Base-by-base conservation (phyloP, 176 grass and related monocot genomes). In the Oryza longistaminata region DNA sequence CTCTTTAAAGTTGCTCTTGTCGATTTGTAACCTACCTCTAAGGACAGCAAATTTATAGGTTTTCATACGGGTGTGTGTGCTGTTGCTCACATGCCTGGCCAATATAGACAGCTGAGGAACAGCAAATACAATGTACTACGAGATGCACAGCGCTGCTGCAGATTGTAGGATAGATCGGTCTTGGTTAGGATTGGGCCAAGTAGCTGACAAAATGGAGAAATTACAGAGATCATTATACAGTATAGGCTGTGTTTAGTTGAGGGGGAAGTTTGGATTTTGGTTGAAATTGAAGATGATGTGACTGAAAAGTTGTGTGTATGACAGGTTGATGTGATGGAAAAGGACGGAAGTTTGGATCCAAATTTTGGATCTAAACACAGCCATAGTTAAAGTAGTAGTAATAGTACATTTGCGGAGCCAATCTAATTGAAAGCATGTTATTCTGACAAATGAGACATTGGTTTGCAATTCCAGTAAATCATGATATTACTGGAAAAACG, bases 1-100 rank as follows among this genome's bases (percentile, higher is more conserved):
- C 49, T 52, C 8, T n/a, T 43, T 82, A 60, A 82, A 71, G 16
- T 61, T 39, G 50, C 2, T 29, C 72, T 73, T 75, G 80, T 21
- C 73, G 11, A 29, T 37, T 34, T 35, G 71, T 50, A 25, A 75
- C 71, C 82, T 67, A 79, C 77, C 62, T 67, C 40, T 6, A 0
- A 8, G 43, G 71, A 84, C 82, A 75, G 58, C 7, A 62, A 24
- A 62, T 62, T 62, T 62, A 62, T 62, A 62, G 58, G 21, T 58
- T 62, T 62, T 62, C 58, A 24, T 62, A 62, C 58, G 58, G 58
- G 8, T n/a, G 58, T 24, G 58, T 24, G 58, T 62, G 58, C 58
- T 62, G 58, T 58, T 40, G 39, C 7, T 58, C 58, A 62, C n/a
- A 62, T 62, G 58, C 58, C 8, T 62, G 58, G 58, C 16, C 58